Conservation (phyloP, 768 basidiomycete species). For the Pholiota conissans region DNA sequence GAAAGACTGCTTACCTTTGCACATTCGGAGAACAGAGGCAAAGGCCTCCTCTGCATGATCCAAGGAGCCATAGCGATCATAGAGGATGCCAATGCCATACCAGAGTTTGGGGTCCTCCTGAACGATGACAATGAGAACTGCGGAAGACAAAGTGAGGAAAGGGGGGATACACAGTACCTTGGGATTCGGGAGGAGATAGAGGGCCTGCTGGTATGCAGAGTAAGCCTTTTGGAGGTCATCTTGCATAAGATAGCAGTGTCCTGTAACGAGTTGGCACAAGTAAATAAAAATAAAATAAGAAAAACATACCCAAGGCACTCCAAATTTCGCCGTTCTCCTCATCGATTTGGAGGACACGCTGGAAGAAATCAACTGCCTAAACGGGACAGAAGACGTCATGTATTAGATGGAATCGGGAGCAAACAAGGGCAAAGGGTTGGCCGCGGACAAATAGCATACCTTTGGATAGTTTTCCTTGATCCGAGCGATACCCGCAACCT, state of each 20-base stretch:
- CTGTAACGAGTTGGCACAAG: conserved; percentile 36
- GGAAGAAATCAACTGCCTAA: conserved; percentile 96
- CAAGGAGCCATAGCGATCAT: conserved; percentile 96
- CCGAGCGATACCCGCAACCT: conserved; percentile 94
- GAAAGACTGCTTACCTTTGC: conserved; percentile 65
- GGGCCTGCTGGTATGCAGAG: conserved; percentile 96
- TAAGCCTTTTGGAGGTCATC: conserved; percentile 99
- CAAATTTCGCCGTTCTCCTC: conserved; percentile 99
- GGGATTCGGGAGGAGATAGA: conserved; percentile 93
- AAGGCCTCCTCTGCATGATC: conserved; percentile 99
- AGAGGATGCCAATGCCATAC: conserved; percentile 99
- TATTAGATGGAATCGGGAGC: conserved; percentile 30
- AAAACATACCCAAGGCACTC: conserved; percentile 80
- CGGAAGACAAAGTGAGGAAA: too few relatives aligned
- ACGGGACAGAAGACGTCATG: conserved; percentile 37
- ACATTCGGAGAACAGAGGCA: conserved; percentile 93
- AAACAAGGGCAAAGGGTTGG: conserved; percentile 31
- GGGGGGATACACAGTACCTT: too few relatives aligned
- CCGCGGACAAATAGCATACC: conserved; percentile 56
- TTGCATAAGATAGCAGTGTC: conserved; percentile 98
- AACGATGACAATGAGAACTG: too few relatives aligned
- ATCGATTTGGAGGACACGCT: conserved; percentile 84
- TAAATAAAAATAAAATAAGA: conserved; percentile 13
- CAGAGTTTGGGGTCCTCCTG: conserved; percentile 99
- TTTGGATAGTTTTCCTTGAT: conserved; percentile 98